Base-by-base conservation (phyloP, 495 filamentous ascomycete genomes). In the Aspergillus sclerotiicarbonarius region DNA sequence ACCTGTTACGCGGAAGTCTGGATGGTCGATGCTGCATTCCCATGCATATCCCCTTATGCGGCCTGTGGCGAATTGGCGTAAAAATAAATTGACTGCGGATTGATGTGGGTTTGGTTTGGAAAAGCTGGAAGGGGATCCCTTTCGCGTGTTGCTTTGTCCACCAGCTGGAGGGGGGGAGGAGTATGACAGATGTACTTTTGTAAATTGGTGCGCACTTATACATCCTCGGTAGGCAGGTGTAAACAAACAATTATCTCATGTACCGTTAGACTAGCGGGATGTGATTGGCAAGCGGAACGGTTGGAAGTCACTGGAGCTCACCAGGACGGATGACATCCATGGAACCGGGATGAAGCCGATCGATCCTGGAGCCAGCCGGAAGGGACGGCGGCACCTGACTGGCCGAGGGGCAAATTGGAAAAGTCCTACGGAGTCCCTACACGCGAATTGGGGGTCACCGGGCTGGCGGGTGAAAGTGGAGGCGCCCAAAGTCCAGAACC, bases 1-100 rank as follows among this genome's bases (percentile, higher is more conserved):
- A 47, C 43, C 50, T 18, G 50, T 57, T 57, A 57, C 59, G 59
- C 59, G 54, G 56, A 57, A 45, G 51, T 43, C 54, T 32, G 49
- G 54, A 49, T 49, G 50, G 53, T 54, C 47, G 3, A 3, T 8
- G 8, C 47, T 50, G 47, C 47, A 49, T 31, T 13, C 47, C 31
- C 29, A 15, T 50, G 47, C 47, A 32, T 31, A 29, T 50, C 37
- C 29, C 47, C 47, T 49, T 49, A 50, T 50, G 47, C 47, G 31
- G 29, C 29, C 16, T 32, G 29, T 29, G 13, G 47, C 29, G 25
- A 50, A 13, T 31, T 25, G 47, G 16, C 12, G 25, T 31, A 32
- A 50, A 50, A 32, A 32, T 13, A 50, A 29, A 29, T 50, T 25
- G 47, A 31, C 37, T n/a, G 37, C 10, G 5, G 13, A 12, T n/a